Evolutionary conservation across 2,329 filamentous ascomycete species (phyloP), one percentile per base, ranked within the genome.

Genomic region (Cladophialophora bantiana): DNA sequence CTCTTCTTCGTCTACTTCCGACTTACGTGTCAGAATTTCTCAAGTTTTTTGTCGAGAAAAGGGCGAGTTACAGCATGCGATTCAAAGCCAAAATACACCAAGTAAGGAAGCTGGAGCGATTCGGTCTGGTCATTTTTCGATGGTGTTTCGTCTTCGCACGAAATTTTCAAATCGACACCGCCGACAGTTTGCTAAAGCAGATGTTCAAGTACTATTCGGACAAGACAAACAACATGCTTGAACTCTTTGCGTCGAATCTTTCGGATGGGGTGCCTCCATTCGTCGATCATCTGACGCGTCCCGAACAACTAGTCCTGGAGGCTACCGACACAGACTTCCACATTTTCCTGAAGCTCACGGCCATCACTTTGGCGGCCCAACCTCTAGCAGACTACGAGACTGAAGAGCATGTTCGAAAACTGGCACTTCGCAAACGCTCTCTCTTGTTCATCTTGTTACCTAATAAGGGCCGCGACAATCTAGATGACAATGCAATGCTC

Each of bases 371-470:
- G 31, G 34, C 35, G n/a, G 32, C 59, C 3, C 63, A 32, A 34
- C 26, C 53, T 32, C 58, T 13, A 48, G 12, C 35, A 35, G 50
- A 57, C 18, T 15, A 26, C 32, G 42, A 64, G 20, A 52, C 60
- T 35, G 32, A 34, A 10, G 59, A 56, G 42, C 38, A 55, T 42
- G 20, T 59, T 34, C 61, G 54, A 38, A 68, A 59, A 42, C 38
- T 62, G 7, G 52, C 38, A 15, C 31, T 62, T n/a, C 69, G 69
- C 40, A 69, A 68, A 40, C 48, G 57, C 31, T 69, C 67, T 15
- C 58, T 71, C 9, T 48, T 71, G 4, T 71, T 71, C 66, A 68
- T 68, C 50, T 48, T 71, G 12, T 50, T 68, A 15, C 70, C 70
- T 15, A 71, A 71, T 45, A 67, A 67, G 34, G 68, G 63, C 31